A percentile compares a stretch with the other conserved stretches of the same genome.
Evolutionary conservation across 2,329 filamentous ascomycete species (phyloP).

Genomic region (Fusarium sp.): DNA sequence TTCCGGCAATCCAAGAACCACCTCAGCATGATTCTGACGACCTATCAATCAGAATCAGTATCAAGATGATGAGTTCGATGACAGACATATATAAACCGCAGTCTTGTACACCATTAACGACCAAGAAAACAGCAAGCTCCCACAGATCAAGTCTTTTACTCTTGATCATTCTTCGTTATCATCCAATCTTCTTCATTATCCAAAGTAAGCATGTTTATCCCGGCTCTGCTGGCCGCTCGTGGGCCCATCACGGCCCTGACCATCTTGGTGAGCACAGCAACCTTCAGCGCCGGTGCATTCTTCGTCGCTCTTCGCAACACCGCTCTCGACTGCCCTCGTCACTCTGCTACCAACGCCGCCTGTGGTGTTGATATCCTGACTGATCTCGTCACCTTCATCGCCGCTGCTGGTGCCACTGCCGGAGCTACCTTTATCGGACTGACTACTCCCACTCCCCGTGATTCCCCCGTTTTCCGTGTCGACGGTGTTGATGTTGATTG

Average conservation of each 20-base stretch:
- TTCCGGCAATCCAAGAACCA: not conserved
- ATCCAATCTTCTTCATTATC: fast-evolving
- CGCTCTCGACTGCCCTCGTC: not conserved
- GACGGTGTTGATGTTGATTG: not conserved
- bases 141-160: not conserved
- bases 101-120: fast-evolving
- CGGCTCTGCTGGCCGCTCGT: not conserved
- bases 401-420: not conserved
- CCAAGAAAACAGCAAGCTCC: not conserved
- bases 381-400: not conserved
- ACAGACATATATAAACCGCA: not conserved
- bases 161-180: not conserved
- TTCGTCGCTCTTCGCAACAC: not conserved
- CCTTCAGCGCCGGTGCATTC: not conserved
- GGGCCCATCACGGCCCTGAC: not conserved
- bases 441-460: not conserved
- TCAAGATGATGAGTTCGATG: fast-evolving
- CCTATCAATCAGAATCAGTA: fast-evolving
- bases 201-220: not conserved
- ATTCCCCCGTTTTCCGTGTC: not conserved
- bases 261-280: not conserved
- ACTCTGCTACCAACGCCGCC: not conserved
- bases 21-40: no score
- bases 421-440: not conserved
- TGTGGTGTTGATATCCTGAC: not conserved